These are phyloP conservation scores for Candida tropicalis DNA, from an alignment of 1,139 yeast species.

Conservation along the genomic window DNA sequence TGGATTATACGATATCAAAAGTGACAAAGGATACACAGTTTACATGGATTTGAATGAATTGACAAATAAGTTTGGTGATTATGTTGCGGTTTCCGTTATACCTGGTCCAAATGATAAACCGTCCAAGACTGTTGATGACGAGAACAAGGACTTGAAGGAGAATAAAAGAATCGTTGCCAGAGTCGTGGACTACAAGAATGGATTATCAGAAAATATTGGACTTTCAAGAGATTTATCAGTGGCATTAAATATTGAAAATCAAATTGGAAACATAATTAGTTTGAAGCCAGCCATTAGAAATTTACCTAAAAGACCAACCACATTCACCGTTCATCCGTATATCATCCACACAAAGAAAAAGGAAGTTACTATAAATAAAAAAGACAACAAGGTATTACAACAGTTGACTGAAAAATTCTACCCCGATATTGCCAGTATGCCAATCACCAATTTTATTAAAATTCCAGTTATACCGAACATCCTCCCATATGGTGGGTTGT, in stretches of 20 bases:
- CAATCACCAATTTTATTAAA: slow-evolving; percentile 51
- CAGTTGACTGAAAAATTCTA: slow-evolving; percentile 20
- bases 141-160: slow-evolving; percentile 31
- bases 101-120: slow-evolving; percentile 50
- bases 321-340: slow-evolving; percentile 57
- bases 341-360: slow-evolving; percentile 44
- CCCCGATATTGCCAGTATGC: slow-evolving; percentile 18
- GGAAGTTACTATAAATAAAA: slow-evolving; percentile 18
- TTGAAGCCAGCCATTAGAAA: slow-evolving; percentile 53
- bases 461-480: slow-evolving; percentile 51
- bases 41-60: slow-evolving; percentile 45
- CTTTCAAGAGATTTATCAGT: slow-evolving; percentile 59
- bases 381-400: slow-evolving; percentile 24
- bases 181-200: slow-evolving; percentile 38
- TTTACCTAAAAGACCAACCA: slow-evolving; percentile 41
- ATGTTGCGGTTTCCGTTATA: slow-evolving; percentile 61
- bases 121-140: slow-evolving; percentile 15
- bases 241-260: slow-evolving; percentile 55
- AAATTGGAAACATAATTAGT: slow-evolving; percentile 57
- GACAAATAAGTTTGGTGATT: slow-evolving; percentile 31
- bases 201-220: slow-evolving; percentile 50
- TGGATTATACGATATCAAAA: slow-evolving; percentile 25
- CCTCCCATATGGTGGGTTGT: slow-evolving; percentile 64
- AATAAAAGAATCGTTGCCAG: slow-evolving; percentile 56
- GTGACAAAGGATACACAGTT: slow-evolving; percentile 37